A percentile compares a stretch with the other conserved stretches of the same genome.
phyloP scores from a whole-genome alignment of 169 alveolate species.

The Cryptosporidium ryanae region DNA sequence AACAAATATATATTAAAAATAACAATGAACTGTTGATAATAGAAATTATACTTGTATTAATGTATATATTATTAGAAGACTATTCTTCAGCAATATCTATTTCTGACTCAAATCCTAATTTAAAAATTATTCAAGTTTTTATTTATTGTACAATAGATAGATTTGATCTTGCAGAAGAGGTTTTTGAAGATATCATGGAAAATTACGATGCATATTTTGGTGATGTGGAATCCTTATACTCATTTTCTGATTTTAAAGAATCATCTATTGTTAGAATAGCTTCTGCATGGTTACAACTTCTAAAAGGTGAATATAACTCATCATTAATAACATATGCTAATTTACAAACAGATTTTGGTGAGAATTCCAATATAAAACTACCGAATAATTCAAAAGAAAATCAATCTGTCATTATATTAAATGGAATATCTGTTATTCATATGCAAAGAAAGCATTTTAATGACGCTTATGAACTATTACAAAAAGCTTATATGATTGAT shows the following conservation, averaged over 20 bases:
- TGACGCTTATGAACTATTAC: constrained; percentile 50
- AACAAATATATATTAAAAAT: constrained; percentile 33
- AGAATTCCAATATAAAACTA: constrained; percentile 22
- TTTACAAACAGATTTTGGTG: constrained; percentile 72
- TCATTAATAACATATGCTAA: constrained; percentile 68
- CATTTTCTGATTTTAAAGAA: constrained; percentile 47
- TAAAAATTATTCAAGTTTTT: constrained; percentile 51
- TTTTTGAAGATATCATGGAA: constrained; percentile 43
- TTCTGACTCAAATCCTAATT: constrained; percentile 12
- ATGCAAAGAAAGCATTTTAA: constrained; percentile 68
- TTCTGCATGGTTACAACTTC: constrained; percentile 59
- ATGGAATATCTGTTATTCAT: constrained; percentile 54
- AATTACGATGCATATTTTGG: constrained; percentile 16
- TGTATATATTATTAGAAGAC: constrained; percentile 32
- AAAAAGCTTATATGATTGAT: constrained; percentile 45
- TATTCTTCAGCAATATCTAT: constrained; percentile 40
- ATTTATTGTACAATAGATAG: constrained; percentile 49
- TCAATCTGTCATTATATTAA: constrained; percentile 49
- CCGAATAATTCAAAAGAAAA: constrained; percentile 23
- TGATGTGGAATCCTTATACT: background rate
- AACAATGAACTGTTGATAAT: background rate
- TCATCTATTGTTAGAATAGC: constrained; percentile 54
- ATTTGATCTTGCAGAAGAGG: constrained; percentile 37
- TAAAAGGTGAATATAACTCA: constrained; percentile 68
- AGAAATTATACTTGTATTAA: constrained; percentile 14